These are phyloP conservation scores for Dalbergia oliveri DNA, from an alignment of 306 rosid genomes.

Conservation along the genomic window DNA sequence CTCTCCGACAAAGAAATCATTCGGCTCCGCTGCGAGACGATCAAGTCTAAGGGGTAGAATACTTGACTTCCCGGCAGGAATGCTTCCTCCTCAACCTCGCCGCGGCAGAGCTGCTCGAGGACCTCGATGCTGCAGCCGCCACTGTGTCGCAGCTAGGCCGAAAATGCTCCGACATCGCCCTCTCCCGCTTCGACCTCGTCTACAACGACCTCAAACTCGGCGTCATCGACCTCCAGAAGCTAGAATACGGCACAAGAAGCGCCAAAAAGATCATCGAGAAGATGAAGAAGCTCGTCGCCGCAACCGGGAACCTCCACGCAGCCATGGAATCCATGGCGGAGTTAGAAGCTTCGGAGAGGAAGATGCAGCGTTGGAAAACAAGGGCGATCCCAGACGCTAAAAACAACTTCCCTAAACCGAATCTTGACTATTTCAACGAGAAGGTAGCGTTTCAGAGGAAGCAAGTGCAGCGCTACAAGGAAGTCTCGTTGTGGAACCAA, in stretches of 20 bases:
- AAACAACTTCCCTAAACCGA: constrained; percentile 23
- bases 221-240: constrained; percentile 43
- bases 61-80: constrained; percentile 61
- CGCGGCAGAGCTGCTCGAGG: constrained; percentile 62
- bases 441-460: constrained; percentile 50
- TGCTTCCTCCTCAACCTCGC: constrained; percentile 70
- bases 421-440: constrained; percentile 44
- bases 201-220: constrained; percentile 60
- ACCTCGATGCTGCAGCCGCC: constrained; percentile 52
- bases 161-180: constrained; percentile 56
- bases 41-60: constrained; percentile 53
- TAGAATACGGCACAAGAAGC: constrained; percentile 27
- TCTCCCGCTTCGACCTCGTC: constrained; percentile 50
- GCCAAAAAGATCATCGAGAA: constrained; percentile 39
- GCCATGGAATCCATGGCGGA: constrained; percentile 56
- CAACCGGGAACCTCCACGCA: constrained; percentile 45
- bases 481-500: constrained; percentile 69
- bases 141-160: constrained; percentile 55
- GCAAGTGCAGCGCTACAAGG: constrained; percentile 62
- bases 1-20: constrained; percentile 56
- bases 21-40: constrained; percentile 41
- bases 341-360: constrained; percentile 55
- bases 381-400: not conserved
- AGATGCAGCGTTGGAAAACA: constrained; percentile 42
- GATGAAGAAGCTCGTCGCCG: constrained; percentile 53